phyloP scores from a whole-genome alignment of 108 stramenopile species.

The Cyclotella baltica region DNA sequence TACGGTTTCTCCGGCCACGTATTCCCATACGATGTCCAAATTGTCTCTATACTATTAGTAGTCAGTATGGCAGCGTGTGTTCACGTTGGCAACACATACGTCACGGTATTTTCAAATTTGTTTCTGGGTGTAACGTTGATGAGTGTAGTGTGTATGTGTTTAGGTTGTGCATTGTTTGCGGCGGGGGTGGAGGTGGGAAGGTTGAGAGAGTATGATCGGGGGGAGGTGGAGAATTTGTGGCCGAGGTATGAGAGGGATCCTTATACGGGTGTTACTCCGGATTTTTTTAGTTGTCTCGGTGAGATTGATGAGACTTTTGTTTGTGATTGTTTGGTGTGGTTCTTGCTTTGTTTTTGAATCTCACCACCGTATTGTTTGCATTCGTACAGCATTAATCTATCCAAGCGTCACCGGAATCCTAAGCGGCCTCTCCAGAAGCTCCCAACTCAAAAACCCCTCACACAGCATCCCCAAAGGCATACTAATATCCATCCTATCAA shows the following conservation, averaged over 20 bases:
- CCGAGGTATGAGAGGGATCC: slow-evolving; percentile 61
- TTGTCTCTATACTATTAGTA: slow-evolving; percentile 53
- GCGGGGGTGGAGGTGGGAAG: slow-evolving; percentile 41
- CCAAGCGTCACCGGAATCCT: slow-evolving; percentile 88
- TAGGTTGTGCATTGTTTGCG: slow-evolving; percentile 65
- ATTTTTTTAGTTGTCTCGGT: slow-evolving; percentile 65
- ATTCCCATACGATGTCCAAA: slow-evolving; percentile 57
- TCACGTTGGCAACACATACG: slow-evolving; percentile 65
- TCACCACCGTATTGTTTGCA: not conserved
- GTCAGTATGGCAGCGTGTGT: slow-evolving; percentile 49
- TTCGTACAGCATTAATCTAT: slow-evolving; percentile 64
- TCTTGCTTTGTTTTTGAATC: not conserved
- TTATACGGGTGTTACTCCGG: slow-evolving; percentile 69
- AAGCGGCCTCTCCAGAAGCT: slow-evolving; percentile 70
- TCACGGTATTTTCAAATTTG: slow-evolving; percentile 55
- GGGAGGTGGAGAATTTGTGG: slow-evolving; percentile 58
- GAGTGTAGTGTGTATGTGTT: slow-evolving; percentile 50
- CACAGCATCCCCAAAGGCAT: slow-evolving; percentile 78
- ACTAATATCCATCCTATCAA: slow-evolving; percentile 59
- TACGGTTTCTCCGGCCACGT: slow-evolving; percentile 43
- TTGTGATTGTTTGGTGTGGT: not conserved
- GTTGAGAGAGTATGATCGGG: slow-evolving; percentile 46
- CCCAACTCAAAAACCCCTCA: slow-evolving; percentile 66
- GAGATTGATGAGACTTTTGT: not conserved
- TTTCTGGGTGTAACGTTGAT: slow-evolving; percentile 64